Conservation (phyloP, 768 basidiomycete genomes). For the Pholiota microspora region DNA sequence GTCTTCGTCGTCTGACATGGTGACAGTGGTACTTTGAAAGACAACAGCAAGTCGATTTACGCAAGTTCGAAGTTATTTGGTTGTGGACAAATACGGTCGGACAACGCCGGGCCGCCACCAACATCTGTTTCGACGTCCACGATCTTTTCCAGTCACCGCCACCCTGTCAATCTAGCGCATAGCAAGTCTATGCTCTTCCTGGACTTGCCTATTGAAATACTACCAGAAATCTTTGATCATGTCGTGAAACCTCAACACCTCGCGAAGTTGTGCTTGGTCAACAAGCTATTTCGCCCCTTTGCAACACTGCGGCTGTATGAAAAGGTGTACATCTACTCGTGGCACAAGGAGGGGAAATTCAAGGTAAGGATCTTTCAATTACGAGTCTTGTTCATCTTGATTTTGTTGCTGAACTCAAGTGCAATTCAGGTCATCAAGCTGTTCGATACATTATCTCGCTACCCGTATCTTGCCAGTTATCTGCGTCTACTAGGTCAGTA, state of each 20-base stretch:
- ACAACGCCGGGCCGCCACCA: background rate
- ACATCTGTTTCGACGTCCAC: background rate
- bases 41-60: constrained; percentile 4
- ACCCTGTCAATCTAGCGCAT: background rate
- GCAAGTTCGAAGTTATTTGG: constrained; percentile 12
- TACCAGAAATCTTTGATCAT: constrained; percentile 52
- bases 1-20: constrained; percentile 47
- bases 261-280: constrained; percentile 53
- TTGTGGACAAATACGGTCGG: constrained; percentile 9
- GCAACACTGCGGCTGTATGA: constrained; percentile 54
- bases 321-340: constrained; percentile 60
- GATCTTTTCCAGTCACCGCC: background rate
- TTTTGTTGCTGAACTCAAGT: background rate
- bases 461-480: constrained; percentile 53
- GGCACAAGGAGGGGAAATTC: constrained; percentile 64
- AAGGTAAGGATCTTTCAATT: constrained; percentile 25
- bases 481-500: constrained; percentile 58
- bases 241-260: constrained; percentile 54
- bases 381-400: background rate
- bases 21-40: constrained; percentile 21
- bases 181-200: constrained; percentile 29
- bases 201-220: constrained; percentile 66
- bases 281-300: constrained; percentile 50
- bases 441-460: constrained; percentile 57
- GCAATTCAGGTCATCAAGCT: constrained; percentile 56